These are phyloP conservation scores for Globisporangium splendens DNA, from an alignment of 352 stramenopile genomes.

Conservation along the genomic window DNA sequence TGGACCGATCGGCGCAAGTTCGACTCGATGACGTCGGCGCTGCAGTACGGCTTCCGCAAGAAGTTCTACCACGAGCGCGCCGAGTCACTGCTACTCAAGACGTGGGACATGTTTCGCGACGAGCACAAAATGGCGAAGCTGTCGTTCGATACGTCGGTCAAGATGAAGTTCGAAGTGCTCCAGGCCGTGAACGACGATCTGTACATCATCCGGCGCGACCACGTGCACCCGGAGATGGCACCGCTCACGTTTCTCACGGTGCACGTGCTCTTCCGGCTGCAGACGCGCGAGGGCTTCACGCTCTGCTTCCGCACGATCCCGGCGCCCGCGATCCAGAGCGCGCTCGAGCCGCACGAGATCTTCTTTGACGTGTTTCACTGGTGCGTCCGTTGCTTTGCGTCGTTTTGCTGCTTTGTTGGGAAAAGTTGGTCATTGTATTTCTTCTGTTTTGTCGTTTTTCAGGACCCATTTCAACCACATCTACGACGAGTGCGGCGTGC, in stretches of 20 bases:
- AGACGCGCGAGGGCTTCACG: conserved; percentile 52
- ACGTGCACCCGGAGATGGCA: conserved; percentile 35
- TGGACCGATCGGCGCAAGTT: conserved; percentile 51
- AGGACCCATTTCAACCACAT: conserved; percentile 59
- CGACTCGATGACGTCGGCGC: conserved; percentile 20
- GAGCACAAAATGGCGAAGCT: conserved; percentile 34
- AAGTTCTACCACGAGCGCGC: conserved; percentile 30
- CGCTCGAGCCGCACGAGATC: conserved; percentile 41
- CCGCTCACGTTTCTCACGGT: conserved; percentile 52
- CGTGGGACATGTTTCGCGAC: conserved; percentile 44
- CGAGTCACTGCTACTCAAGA: conserved; percentile 32
- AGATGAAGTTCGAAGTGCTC: conserved; percentile 40
- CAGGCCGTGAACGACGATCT: conserved; percentile 54
- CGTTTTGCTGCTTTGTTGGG: too few relatives aligned
- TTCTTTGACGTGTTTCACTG: conserved; percentile 69
- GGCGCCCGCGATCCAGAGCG: conserved; percentile 36
- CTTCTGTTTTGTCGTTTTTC: conserved; percentile 3
- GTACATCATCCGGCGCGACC: conserved; percentile 52
- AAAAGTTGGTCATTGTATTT: neutral
- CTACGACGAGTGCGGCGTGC: conserved; percentile 28
- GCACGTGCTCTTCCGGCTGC: conserved; percentile 56
- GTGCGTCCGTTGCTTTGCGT: conserved; percentile 24
- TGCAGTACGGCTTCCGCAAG: conserved; percentile 51
- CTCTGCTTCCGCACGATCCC: conserved; percentile 61
- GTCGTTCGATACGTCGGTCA: conserved; percentile 45